Conservation (phyloP, 2,329 filamentous ascomycete species). For the Pseudopyrenochaeta lycopersici region DNA sequence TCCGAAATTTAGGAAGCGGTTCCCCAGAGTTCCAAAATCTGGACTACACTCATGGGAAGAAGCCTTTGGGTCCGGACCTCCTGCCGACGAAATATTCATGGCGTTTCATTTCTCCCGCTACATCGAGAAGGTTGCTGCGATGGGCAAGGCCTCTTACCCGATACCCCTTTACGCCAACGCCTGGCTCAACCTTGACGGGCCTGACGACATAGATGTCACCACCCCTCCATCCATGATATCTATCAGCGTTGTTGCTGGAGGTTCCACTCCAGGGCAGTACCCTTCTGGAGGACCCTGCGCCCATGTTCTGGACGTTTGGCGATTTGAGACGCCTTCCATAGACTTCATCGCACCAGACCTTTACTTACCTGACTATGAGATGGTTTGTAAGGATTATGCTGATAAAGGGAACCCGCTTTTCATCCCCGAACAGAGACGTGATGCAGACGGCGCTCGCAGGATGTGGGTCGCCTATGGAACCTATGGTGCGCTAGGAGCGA, state of each 20-base stretch:
- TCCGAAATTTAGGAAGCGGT: constrained; percentile 34
- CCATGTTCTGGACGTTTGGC: constrained; percentile 57
- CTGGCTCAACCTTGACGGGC: constrained; percentile 54
- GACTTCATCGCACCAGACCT: constrained; percentile 58
- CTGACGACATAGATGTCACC: no score
- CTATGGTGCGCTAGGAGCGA: constrained; percentile 5
- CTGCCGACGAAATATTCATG: constrained; percentile 56
- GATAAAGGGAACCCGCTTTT: constrained; percentile 56
- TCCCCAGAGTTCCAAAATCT: constrained; percentile 11
- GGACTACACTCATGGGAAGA: constrained; percentile 42
- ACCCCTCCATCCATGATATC: no score
- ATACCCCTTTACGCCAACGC: constrained; percentile 55
- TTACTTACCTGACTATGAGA: constrained; percentile 57
- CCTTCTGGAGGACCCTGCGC: constrained; percentile 55
- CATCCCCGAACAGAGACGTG: constrained; percentile 60
- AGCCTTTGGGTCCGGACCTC: constrained; percentile 49
- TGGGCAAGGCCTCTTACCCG: constrained; percentile 49
- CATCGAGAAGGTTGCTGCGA: constrained; percentile 48
- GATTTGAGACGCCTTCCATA: constrained; percentile 47
- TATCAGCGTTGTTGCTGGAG: constrained; percentile 50
- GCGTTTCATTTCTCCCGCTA: constrained; percentile 54
- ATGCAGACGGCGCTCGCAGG: constrained; percentile 43
- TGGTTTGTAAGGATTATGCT: constrained; percentile 52
- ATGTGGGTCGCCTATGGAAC: constrained; percentile 10
- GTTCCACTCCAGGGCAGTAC: constrained; percentile 52